Evolutionary conservation across 2,329 filamentous ascomycete species (phyloP), one percentile per base, ranked within the genome.

Genomic region (Colletotrichum scovillei): DNA sequence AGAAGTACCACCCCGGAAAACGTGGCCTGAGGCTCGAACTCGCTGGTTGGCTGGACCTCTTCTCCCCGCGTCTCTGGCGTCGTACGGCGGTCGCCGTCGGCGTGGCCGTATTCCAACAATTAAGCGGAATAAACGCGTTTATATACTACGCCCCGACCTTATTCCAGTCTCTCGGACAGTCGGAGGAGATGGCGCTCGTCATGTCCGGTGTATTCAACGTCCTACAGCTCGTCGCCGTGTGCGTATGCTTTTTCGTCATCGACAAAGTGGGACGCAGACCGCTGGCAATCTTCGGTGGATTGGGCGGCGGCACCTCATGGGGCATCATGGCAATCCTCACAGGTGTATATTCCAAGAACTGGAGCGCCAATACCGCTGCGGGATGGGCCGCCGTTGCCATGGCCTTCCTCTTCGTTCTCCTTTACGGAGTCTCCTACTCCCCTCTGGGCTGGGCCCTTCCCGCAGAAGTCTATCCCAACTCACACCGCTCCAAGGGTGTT

Each of bases 31-130:
- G 82, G 71, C 82, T 88, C 0, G 87, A 88, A 73, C 38, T 88
- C 1, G 78, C 80, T 1, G 79, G 81, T 2, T 88, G 87, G 87
- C 63, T 78, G 1, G 87, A 89, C 72, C 84, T 86, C 60, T 88
- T 89, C 80, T 81, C 78, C 30, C 80, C 79, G 11, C 84, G 84
- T 57, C 84, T 82, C 74, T 84, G 84, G 79, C 81, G 83, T 77
- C 80, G 86, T 67, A 86, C 83, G 0, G 67, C 79, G 7, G 83
- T 86, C 30, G 83, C 80, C 4, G 74, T 82, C 14, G 82, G 81
- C 5, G 76, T 79, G 1, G 74, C 76, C 4, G 78, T 78, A 42
- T 79, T 79, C 26, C 77, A 78, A 56, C 77, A 77, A 4, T 28
- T 42, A 1, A 73, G 65, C 4, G 78, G 78, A 2, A 78, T 77